Evolutionary conservation across 495 filamentous ascomycete genomes (phyloP).

Genomic region (Aspergillus carlsbadensis): DNA sequence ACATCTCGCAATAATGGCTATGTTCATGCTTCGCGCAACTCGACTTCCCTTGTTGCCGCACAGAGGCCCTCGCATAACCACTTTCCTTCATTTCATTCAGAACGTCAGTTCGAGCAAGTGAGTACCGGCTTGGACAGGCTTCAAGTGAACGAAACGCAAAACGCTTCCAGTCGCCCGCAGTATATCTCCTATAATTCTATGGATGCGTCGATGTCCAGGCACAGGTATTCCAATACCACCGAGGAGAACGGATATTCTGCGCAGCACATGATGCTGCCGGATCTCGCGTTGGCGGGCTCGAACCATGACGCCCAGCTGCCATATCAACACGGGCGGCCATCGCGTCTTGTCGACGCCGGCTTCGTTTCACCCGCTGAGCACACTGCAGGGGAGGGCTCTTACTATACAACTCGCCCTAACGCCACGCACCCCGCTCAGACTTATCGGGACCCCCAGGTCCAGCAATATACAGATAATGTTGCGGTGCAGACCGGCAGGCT

Average conservation of each 20-base stretch:
- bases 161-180: slow-evolving; percentile 24
- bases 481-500: slow-evolving; percentile 49
- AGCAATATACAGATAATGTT: slow-evolving; percentile 29
- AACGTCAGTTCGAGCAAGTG: slow-evolving; percentile 40
- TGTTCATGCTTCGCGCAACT: slow-evolving; percentile 41
- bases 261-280: slow-evolving; percentile 19
- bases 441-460: slow-evolving; percentile 34
- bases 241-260: slow-evolving; percentile 34
- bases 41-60: slow-evolving; percentile 32
- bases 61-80: slow-evolving; percentile 35
- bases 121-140: slow-evolving; percentile 32
- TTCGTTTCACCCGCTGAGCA: slow-evolving; percentile 56
- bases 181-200: slow-evolving; percentile 34
- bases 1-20: slow-evolving; percentile 31
- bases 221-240: slow-evolving; percentile 27
- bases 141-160: slow-evolving; percentile 35
- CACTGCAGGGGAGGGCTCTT: slow-evolving; percentile 57
- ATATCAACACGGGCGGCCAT: slow-evolving; percentile 21
- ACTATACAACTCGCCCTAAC: slow-evolving; percentile 51
- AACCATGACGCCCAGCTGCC: slow-evolving; percentile 29
- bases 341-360: slow-evolving; percentile 29
- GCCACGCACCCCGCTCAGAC: slow-evolving; percentile 44
- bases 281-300: slow-evolving; percentile 9
- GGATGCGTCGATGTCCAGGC: slow-evolving; percentile 32
- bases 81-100: slow-evolving; percentile 43